Percentiles rank a stretch among this genome's conserved stretches.
These are phyloP conservation scores for Sanghuangporus sanghuang DNA, from an alignment of 1,284 basidiomycete genomes.

Conservation along the genomic window DNA sequence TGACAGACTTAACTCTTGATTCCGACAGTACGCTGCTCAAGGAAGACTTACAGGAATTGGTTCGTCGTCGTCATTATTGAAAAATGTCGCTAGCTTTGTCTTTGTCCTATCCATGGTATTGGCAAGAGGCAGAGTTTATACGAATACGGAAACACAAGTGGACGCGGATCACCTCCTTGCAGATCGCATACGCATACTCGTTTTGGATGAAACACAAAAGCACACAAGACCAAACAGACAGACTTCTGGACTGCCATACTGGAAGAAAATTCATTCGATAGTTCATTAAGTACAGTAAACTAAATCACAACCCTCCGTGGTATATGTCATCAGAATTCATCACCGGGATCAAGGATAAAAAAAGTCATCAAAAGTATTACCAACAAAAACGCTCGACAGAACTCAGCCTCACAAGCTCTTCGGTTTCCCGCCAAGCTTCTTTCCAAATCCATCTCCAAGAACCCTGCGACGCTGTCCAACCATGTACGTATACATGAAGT, in stretches of 20 bases:
- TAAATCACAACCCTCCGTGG: neutral
- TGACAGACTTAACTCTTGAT: slow-evolving; percentile 21
- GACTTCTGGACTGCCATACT: neutral
- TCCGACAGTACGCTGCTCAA: neutral
- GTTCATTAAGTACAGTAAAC: neutral
- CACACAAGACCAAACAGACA: neutral
- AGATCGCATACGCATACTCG: neutral
- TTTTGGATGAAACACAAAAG: neutral
- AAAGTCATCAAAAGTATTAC: neutral
- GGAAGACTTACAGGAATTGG: slow-evolving; percentile 75
- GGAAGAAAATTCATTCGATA: neutral
- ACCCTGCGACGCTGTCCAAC: slow-evolving; percentile 78
- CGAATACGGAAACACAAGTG: too few relatives aligned
- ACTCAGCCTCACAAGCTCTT: slow-evolving; percentile 24
- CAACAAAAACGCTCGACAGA: neutral
- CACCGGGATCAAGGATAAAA: neutral
- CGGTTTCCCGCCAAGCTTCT: slow-evolving; percentile 26
- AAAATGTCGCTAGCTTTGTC: slow-evolving; percentile 70
- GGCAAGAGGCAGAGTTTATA: neutral
- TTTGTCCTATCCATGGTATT: slow-evolving; percentile 71
- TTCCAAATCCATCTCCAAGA: slow-evolving; percentile 39
- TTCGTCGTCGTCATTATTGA: slow-evolving; percentile 71
- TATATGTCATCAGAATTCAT: neutral
- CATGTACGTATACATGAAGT: slow-evolving; percentile 90
- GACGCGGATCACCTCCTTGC: neutral